Percentiles rank a stretch among this genome's conserved stretches.
Evolutionary conservation across 441 rosid species (phyloP).

Genomic region (Corymbia citriodora): DNA sequence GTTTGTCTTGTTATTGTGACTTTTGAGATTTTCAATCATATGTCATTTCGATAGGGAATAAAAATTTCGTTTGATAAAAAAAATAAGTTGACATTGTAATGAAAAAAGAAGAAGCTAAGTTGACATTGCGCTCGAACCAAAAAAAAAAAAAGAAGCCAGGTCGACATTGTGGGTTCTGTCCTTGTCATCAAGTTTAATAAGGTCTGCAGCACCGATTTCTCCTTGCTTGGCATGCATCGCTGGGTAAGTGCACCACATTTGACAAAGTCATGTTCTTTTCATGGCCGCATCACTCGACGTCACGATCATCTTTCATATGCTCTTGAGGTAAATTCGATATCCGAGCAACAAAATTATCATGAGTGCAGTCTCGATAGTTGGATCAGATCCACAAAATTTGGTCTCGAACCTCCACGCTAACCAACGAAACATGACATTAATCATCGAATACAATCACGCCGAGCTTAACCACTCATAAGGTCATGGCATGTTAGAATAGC

Average conservation of each 20-base stretch:
- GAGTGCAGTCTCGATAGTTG: rapidly evolving
- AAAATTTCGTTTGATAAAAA: too few species aligned
- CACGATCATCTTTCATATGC: not conserved
- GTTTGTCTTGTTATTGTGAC: too few species aligned
- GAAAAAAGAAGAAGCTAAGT: not conserved
- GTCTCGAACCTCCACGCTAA: not conserved
- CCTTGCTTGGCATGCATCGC: too few species aligned
- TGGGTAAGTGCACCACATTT: not conserved
- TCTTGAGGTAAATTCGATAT: not conserved
- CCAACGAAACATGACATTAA: not conserved
- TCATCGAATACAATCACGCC: not conserved
- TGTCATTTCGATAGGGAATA: too few species aligned
- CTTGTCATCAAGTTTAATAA: not conserved
- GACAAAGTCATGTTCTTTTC: not conserved
- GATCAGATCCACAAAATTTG: not conserved
- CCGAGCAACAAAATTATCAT: not conserved
- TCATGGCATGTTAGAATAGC: not conserved
- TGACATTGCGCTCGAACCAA: not conserved
- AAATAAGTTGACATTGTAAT: not conserved
- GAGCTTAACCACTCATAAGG: not conserved
- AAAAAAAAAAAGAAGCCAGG: not conserved
- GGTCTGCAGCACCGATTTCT: not conserved
- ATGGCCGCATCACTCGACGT: not conserved
- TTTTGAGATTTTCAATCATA: too few species aligned
- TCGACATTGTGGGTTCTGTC: not conserved